These are phyloP conservation scores for Saccharomycopsis fodiens DNA, from an alignment of 805 yeast species.

Conservation along the genomic window DNA sequence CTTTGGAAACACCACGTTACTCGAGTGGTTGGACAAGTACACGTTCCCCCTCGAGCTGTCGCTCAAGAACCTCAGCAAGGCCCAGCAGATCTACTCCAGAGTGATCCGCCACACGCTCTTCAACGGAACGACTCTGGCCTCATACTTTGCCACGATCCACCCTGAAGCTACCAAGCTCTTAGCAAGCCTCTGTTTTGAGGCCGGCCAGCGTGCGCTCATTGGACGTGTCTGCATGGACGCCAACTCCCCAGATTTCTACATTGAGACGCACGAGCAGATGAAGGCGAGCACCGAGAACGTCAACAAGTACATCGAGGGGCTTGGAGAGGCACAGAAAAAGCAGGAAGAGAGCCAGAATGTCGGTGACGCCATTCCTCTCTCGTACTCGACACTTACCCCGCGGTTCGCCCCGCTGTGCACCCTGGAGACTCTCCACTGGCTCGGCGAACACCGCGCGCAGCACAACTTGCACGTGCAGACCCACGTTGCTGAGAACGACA, in stretches of 20 bases:
- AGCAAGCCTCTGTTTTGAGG: slow-evolving; percentile 57
- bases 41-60: slow-evolving; percentile 86
- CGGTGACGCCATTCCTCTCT: background rate
- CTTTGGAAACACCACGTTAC: slow-evolving; percentile 74
- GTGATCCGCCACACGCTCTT: slow-evolving; percentile 63
- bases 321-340: slow-evolving; percentile 1
- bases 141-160: slow-evolving; percentile 88
- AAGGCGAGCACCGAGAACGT: slow-evolving; percentile 47
- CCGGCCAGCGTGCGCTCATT: slow-evolving; percentile 82
- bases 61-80: slow-evolving; percentile 45
- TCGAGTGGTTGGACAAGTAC: slow-evolving; percentile 83
- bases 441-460: slow-evolving; percentile 50
- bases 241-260: slow-evolving; percentile 66
- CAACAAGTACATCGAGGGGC: slow-evolving; percentile 44
- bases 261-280: slow-evolving; percentile 50
- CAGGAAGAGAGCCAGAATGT: background rate
- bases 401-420: slow-evolving; percentile 90
- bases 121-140: slow-evolving; percentile 87
- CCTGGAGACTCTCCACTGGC: slow-evolving; percentile 47
- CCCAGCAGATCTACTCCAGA: slow-evolving; percentile 53
- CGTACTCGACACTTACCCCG: slow-evolving; percentile 81
- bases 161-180: slow-evolving; percentile 64
- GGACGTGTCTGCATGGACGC: slow-evolving; percentile 95
- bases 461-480: slow-evolving; percentile 70
- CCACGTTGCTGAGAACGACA: slow-evolving; percentile 76